Evolutionary conservation across 352 stramenopile species (phyloP).

Genomic region (Phytophthora foliorum): DNA sequence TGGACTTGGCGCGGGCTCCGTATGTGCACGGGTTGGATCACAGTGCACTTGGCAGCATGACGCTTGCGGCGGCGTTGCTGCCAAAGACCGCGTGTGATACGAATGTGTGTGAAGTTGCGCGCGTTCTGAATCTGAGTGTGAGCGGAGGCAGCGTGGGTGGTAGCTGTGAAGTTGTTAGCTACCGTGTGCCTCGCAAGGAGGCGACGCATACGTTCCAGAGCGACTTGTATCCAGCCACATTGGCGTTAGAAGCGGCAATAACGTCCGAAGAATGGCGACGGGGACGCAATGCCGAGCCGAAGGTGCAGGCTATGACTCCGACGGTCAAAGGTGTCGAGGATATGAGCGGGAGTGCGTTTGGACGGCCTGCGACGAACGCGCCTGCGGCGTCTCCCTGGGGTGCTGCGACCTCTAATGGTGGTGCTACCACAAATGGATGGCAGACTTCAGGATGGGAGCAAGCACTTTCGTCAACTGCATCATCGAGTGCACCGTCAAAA

Average conservation of each 20-base stretch:
- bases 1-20: conserved; percentile 51
- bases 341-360: conserved; percentile 49
- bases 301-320: conserved; percentile 47
- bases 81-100: conserved; percentile 68
- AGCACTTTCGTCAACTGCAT: conserved; percentile 39
- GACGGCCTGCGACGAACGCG: not conserved
- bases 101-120: conserved; percentile 67
- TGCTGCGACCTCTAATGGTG: conserved; percentile 8
- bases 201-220: conserved; percentile 70
- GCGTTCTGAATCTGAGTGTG: conserved; percentile 66
- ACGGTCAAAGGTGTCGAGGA: conserved; percentile 33
- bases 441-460: conserved; percentile 39
- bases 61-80: conserved; percentile 59
- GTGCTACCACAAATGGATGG: conserved; percentile 28
- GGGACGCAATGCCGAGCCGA: conserved; percentile 53
- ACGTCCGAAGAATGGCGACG: conserved; percentile 51
- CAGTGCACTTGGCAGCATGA: conserved; percentile 60
- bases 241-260: conserved; percentile 48
- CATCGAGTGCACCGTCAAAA: conserved; percentile 41
- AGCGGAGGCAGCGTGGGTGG: conserved; percentile 41
- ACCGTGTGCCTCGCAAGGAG: conserved; percentile 73
- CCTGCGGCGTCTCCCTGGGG: conserved; percentile 33
- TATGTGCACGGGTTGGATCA: conserved; percentile 64
- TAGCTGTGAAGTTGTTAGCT: conserved; percentile 73
- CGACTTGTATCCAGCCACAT: conserved; percentile 81